Conservation (phyloP, 192 early-diverging fungal genomes). For the Coemansia biformis region DNA sequence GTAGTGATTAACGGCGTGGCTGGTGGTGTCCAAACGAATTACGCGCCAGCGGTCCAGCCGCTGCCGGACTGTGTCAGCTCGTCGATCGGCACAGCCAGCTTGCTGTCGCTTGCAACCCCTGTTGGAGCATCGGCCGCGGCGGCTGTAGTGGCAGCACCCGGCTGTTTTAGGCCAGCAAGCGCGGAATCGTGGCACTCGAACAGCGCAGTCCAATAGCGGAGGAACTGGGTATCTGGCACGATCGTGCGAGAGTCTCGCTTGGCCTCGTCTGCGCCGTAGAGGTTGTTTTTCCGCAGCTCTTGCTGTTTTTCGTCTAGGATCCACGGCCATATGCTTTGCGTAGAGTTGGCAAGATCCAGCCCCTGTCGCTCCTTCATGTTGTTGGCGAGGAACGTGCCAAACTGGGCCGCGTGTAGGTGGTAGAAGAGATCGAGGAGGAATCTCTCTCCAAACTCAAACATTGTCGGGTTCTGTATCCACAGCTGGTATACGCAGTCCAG, state of each 20-base stretch:
- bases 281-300: slow-evolving; percentile 10
- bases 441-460: slow-evolving; percentile 89
- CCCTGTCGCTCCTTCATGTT: slow-evolving; percentile 68
- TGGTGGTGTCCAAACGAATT: too few relatives aligned
- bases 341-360: slow-evolving; percentile 43
- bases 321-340: slow-evolving; percentile 78
- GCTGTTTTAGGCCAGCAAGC: too few relatives aligned
- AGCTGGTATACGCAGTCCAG: slow-evolving; percentile 95
- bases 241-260: slow-evolving; percentile 1
- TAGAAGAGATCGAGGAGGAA: slow-evolving; percentile 77
- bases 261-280: slow-evolving; percentile 9
- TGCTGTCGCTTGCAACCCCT: too few relatives aligned
- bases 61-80: too few relatives aligned
- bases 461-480: slow-evolving; percentile 76
- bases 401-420: slow-evolving; percentile 86
- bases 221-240: slow-evolving; percentile 24
- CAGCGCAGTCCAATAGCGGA: slow-evolving; percentile 48
- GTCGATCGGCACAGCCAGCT: too few relatives aligned
- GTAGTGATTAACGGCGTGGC: too few relatives aligned
- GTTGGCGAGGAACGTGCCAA: slow-evolving; percentile 93
- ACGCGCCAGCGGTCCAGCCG: too few relatives aligned
- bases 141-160: too few relatives aligned
- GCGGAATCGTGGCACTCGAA: slow-evolving; percentile 34
- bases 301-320: slow-evolving; percentile 22
- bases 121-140: too few relatives aligned